phyloP scores from a whole-genome alignment of 2,329 filamentous ascomycete species.

The Phialophora macrospora region DNA sequence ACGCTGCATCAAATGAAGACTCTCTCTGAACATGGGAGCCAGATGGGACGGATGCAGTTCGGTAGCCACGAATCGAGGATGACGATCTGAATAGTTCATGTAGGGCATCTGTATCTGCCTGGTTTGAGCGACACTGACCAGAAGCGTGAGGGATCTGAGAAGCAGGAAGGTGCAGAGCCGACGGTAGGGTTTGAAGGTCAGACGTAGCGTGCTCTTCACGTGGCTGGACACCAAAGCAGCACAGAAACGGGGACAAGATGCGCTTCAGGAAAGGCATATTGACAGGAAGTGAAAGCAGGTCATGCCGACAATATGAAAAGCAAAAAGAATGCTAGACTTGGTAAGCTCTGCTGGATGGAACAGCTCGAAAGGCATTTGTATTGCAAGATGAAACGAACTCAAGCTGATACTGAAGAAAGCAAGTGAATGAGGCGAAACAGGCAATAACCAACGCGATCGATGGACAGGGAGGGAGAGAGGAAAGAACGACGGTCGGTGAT shows the following conservation, averaged over 20 bases:
- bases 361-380: constrained; percentile 9
- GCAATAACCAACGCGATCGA: not conserved
- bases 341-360: constrained; percentile 24
- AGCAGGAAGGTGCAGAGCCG: constrained; percentile 24
- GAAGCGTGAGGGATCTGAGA: constrained; percentile 29
- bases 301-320: constrained; percentile 22
- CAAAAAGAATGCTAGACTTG: constrained; percentile 19
- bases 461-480: not conserved
- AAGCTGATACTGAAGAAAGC: constrained; percentile 5
- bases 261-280: constrained; percentile 24
- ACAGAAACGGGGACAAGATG: constrained; percentile 25
- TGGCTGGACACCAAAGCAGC: constrained; percentile 22
- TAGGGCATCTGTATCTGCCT: constrained; percentile 30
- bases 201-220: constrained; percentile 18
- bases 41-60: constrained; percentile 27
- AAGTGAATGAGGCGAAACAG: constrained; percentile 2
- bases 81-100: constrained; percentile 34
- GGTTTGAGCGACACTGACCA: constrained; percentile 16
- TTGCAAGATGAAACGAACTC: constrained; percentile 2
- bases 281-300: constrained; percentile 18
- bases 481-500: not conserved
- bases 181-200: constrained; percentile 28
- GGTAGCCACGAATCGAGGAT: constrained; percentile 36
- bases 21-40: constrained; percentile 16
- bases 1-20: constrained; percentile 31